Evolutionary conservation across 495 filamentous ascomycete species (phyloP).

Genomic region (Apiosordaria backusii): DNA sequence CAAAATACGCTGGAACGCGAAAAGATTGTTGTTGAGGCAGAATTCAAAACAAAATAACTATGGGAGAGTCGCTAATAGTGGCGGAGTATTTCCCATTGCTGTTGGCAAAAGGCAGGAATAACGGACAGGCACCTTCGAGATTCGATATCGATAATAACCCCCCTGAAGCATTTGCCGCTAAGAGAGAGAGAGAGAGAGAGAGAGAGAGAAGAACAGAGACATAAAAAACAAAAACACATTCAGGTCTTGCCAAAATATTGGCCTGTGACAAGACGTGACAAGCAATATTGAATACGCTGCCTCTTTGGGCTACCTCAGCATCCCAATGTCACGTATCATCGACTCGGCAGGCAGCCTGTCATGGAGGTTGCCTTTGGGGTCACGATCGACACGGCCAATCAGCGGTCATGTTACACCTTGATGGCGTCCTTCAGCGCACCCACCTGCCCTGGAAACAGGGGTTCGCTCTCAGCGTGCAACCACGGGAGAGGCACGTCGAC

Average conservation of each 20-base stretch:
- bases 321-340: constrained; percentile 10
- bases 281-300: not conserved
- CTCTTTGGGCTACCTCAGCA: not conserved
- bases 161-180: not conserved
- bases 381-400: not conserved
- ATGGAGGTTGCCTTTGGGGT: not conserved
- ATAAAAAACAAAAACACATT: not conserved
- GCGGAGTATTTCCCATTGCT: not conserved
- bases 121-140: not conserved
- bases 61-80: not conserved
- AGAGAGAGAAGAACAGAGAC: not conserved
- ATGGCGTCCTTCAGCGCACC: not conserved
- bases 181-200: no score
- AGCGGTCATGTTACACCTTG: not conserved
- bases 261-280: not conserved
- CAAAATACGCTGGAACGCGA: not conserved
- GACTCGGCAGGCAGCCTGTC: not conserved
- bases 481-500: not conserved
- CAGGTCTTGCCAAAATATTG: not conserved
- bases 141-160: not conserved
- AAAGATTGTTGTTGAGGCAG: not conserved
- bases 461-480: not conserved
- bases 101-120: not conserved
- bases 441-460: not conserved
- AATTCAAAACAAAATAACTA: not conserved